Percentiles rank a stretch among this genome's conserved stretches.
Evolutionary conservation across 768 basidiomycete species (phyloP).

Genomic region (Neoboletus magnificus): DNA sequence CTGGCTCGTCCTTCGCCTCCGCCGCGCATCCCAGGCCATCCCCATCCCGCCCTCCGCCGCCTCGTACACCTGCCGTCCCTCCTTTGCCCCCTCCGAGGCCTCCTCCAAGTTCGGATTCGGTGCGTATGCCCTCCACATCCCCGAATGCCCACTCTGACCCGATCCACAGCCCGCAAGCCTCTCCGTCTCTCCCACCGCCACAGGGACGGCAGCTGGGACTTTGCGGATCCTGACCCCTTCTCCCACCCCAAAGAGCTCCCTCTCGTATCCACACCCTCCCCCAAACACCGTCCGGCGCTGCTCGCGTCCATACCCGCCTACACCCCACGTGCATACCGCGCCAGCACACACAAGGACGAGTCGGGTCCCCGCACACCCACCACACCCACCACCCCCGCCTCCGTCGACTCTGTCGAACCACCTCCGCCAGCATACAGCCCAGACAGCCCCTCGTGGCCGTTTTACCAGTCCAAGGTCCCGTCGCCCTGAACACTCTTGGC

Average conservation of each 20-base stretch:
- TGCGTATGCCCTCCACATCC: not conserved
- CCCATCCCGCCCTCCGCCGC: constrained; percentile 6
- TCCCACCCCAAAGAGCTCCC: not conserved
- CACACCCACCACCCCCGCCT: constrained; percentile 2
- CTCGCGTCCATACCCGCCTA: not conserved
- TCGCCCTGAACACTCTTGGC: too few species aligned
- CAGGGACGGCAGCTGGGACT: constrained; percentile 28
- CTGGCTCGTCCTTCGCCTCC: not conserved
- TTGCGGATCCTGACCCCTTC: constrained; percentile 28
- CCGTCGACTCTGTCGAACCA: constrained; percentile 17
- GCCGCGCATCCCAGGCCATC: constrained; percentile 6
- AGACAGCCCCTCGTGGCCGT: constrained; percentile 7
- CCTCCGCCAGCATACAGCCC: constrained; percentile 28
- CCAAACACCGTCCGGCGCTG: constrained; percentile 18
- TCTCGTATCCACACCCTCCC: not conserved
- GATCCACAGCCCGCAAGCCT: constrained; percentile 22
- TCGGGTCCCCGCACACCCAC: constrained; percentile 13
- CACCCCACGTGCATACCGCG: constrained; percentile 8
- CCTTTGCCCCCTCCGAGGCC: constrained; percentile 22
- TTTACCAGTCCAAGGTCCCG: constrained; percentile 7
- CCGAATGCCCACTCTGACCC: not conserved
- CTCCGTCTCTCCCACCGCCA: constrained; percentile 21
- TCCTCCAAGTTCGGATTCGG: constrained; percentile 30
- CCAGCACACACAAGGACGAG: constrained; percentile 25
- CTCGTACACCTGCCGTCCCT: constrained; percentile 20